phyloP scores from a whole-genome alignment of 176 grass and related monocot species.

The Olyra latifolia region DNA sequence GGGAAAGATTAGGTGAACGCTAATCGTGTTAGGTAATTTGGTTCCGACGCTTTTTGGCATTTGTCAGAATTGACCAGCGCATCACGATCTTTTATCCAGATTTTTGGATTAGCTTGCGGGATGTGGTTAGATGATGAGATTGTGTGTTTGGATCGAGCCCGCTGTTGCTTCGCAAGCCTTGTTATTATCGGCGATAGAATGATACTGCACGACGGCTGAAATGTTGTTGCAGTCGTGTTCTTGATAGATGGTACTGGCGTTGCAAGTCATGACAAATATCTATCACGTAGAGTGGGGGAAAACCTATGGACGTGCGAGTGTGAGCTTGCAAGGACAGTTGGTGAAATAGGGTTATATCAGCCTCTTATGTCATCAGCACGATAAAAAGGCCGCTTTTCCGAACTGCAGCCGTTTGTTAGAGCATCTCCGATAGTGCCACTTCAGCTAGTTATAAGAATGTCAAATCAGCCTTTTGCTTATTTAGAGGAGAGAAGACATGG shows the following conservation, averaged over 20 bases:
- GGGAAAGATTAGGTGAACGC: background rate
- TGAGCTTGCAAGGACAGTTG: background rate
- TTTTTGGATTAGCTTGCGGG: background rate
- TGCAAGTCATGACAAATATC: background rate
- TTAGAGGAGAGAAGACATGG: no score
- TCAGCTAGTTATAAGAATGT: no score
- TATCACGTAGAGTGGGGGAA: background rate
- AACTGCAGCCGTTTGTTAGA: no score
- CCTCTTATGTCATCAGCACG: no score
- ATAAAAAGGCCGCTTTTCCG: no score
- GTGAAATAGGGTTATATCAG: background rate
- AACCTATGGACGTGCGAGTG: background rate
- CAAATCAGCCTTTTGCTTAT: no score
- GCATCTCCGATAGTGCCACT: no score
- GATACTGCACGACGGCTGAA: background rate
- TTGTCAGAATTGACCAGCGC: background rate
- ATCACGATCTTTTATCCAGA: background rate
- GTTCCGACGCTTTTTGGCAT: background rate
- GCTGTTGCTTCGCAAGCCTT: background rate
- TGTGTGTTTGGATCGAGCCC: constrained; percentile 8
- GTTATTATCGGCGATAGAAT: background rate
- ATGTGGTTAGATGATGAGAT: background rate
- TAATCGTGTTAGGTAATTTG: constrained; percentile 9
- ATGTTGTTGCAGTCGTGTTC: background rate
- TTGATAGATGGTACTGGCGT: background rate